A percentile compares a stretch with the other conserved stretches of the same genome.
Conservation (phyloP, 2,329 filamentous ascomycete species). For the Lojkania enalia region DNA sequence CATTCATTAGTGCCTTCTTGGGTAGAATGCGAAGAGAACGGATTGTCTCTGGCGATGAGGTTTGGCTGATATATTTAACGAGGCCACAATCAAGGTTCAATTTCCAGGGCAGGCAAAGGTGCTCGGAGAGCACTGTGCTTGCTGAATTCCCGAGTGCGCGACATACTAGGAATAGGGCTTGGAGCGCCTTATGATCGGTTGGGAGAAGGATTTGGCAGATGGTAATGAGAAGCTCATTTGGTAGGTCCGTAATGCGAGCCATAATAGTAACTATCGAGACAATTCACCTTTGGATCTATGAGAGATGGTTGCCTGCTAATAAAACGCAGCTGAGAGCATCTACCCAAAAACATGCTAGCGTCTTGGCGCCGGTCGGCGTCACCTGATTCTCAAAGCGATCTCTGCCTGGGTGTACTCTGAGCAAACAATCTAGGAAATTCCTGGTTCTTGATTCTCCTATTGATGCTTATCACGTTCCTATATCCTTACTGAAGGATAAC, state of each 20-base stretch:
- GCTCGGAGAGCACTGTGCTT: not conserved
- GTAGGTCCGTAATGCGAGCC: not conserved
- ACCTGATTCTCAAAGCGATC: no score
- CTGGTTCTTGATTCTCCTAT: no score
- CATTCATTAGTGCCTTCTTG: not conserved
- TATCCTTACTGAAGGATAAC: no score
- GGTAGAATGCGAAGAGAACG: not conserved
- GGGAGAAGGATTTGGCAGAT: not conserved
- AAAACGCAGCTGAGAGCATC: no score
- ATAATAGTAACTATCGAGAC: no score
- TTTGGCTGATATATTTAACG: not conserved
- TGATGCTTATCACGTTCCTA: no score
- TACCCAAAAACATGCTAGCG: no score
- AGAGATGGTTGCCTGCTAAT: no score
- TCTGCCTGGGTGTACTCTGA: no score
- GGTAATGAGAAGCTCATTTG: not conserved
- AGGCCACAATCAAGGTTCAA: not conserved
- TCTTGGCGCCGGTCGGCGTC: no score
- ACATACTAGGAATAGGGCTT: not conserved
- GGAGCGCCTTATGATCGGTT: not conserved
- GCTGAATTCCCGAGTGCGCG: not conserved
- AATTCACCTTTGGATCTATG: no score
- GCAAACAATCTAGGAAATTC: no score
- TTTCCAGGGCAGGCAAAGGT: not conserved
- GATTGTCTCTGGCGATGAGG: not conserved